Evolutionary conservation across 306 rosid genomes (phyloP).

Genomic region (Pyrus pyrifolia): DNA sequence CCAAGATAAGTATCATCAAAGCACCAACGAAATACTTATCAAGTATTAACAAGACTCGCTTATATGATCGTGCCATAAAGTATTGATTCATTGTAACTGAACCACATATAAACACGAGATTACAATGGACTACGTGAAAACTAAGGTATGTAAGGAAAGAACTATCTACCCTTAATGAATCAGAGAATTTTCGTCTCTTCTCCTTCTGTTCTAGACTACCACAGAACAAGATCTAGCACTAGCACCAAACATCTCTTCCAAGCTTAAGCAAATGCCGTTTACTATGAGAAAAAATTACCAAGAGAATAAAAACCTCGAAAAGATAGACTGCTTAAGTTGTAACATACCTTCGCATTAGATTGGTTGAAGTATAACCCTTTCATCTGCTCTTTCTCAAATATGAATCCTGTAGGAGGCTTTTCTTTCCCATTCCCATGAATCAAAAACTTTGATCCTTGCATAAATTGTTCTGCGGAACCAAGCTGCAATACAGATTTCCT

Average conservation of each 20-base stretch:
- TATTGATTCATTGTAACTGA: neutral
- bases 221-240: neutral
- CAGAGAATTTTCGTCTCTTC: neutral
- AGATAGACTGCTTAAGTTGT: neutral
- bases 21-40: neutral
- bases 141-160: neutral
- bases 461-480: constrained; percentile 78
- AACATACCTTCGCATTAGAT: constrained; percentile 72
- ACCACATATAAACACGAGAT: neutral
- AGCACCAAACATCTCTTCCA: neutral
- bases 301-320: neutral
- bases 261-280: neutral
- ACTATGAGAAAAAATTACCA: neutral
- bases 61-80: neutral
- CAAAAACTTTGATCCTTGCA: constrained; percentile 78
- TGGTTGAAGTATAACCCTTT: constrained; percentile 92
- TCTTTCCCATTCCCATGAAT: constrained; percentile 84
- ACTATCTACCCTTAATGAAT: neutral
- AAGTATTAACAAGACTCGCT: neutral
- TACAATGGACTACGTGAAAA: neutral
- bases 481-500: constrained; percentile 45
- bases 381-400: constrained; percentile 99
- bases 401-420: constrained; percentile 85
- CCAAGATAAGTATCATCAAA: neutral
- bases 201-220: neutral